phyloP scores from a whole-genome alignment of 1,284 basidiomycete species.

The Trametes versicolor region DNA sequence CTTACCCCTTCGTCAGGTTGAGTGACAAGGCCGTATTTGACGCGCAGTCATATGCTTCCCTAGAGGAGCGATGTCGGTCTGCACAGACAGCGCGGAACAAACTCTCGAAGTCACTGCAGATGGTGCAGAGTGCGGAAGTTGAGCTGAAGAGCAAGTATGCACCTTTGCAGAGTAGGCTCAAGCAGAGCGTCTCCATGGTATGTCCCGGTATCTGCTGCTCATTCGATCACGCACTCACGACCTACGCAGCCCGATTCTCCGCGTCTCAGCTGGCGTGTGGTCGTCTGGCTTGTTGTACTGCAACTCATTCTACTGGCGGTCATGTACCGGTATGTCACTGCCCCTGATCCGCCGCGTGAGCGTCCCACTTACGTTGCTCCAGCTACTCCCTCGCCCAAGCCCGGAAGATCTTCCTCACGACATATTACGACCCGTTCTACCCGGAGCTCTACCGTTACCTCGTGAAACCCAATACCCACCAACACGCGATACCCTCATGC shows the following conservation, averaged over 20 bases:
- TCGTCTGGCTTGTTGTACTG: constrained; percentile 38
- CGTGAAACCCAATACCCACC: constrained; percentile 54
- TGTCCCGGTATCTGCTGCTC: neutral
- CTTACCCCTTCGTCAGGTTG: constrained; percentile 14
- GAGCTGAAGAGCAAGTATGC: constrained; percentile 49
- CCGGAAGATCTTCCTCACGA: constrained; percentile 58
- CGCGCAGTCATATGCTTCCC: constrained; percentile 56
- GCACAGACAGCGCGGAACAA: constrained; percentile 59
- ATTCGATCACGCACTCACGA: neutral
- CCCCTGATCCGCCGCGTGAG: neutral
- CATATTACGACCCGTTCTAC: constrained; percentile 79
- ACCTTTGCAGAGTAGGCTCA: constrained; percentile 50
- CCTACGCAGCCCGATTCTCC: constrained; percentile 18
- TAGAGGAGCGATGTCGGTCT: constrained; percentile 62
- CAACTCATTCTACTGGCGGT: constrained; percentile 39
- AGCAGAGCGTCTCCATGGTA: constrained; percentile 48
- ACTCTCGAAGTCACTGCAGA: constrained; percentile 53
- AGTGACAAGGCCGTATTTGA: constrained; percentile 43
- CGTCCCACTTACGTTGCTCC: neutral
- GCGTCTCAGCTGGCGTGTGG: constrained; percentile 38
- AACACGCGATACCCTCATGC: constrained; percentile 44
- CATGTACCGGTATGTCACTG: constrained; percentile 42
- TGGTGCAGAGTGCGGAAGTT: constrained; percentile 45
- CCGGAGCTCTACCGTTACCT: constrained; percentile 69
- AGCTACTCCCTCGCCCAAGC: constrained; percentile 53